Evolutionary conservation across 257 asterid genomes (phyloP), one percentile per base, ranked within the genome.

Genomic region (Mentha longifolia): DNA sequence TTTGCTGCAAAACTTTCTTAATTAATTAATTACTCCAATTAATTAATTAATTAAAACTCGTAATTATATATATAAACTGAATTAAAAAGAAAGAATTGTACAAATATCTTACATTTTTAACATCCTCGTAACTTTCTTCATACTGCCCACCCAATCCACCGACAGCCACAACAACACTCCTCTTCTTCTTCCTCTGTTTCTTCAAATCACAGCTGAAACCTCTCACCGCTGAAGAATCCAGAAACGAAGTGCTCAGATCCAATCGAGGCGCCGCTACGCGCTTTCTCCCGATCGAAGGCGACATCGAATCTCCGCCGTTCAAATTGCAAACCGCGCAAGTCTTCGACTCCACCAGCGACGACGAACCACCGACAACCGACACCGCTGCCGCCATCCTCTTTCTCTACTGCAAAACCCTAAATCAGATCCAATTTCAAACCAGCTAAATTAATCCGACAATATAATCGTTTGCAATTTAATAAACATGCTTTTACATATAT

Each of bases 371-470:
- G 69, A 83, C 89, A 56, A 81, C 83, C 57, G 87, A 84, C 9
- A 83, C 81, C 28, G 86, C 82, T 61, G 85, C 91, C 30, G 74
- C 84, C 96, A 86, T 85, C 65, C 68, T n/a, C n/a, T n/a, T 74
- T 75, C 46, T 43, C 15, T 41, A 28, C 68, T 51, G 1, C 30
- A 61, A 9, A 60, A 35, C 6, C 28, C 66, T 25, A 1, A 25
- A 25, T 25, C 28, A 25, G 28, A 25, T 25, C 28, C 28, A 25
- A 25, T n/a, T n/a, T n/a, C n/a, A n/a, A n/a, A n/a, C n/a, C n/a
- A n/a, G n/a, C n/a, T n/a, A n/a, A n/a, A n/a, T n/a, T n/a, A n/a
- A n/a, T n/a, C n/a, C n/a, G n/a, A n/a, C n/a, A n/a, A n/a, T n/a
- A n/a, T n/a, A n/a, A n/a, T n/a, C n/a, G n/a, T n/a, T n/a, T 25